Evolutionary conservation across 148 eudicot species (phyloP).

Genomic region (Rhododendron vialii): DNA sequence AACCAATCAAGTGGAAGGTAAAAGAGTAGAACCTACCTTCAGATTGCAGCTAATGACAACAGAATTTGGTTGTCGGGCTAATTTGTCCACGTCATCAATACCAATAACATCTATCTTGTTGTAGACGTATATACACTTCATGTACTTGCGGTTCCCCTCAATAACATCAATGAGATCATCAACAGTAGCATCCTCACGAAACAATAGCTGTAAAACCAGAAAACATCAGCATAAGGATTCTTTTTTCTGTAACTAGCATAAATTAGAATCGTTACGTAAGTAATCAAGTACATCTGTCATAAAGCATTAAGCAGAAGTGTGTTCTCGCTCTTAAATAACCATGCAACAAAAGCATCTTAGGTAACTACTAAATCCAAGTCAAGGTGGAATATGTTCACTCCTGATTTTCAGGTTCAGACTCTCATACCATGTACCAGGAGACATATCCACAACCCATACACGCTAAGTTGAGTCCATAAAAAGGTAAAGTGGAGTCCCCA

Average conservation of each 20-base stretch:
- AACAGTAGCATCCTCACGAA: slow-evolving; percentile 99
- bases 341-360: background rate
- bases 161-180: slow-evolving; percentile 98
- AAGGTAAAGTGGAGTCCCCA: background rate
- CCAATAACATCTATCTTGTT: slow-evolving; percentile 99
- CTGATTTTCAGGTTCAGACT: background rate
- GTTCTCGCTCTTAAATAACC: background rate
- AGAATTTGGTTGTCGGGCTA: slow-evolving; percentile 90
- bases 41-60: slow-evolving; percentile 96
- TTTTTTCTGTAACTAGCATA: background rate
- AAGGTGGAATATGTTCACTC: background rate
- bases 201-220: slow-evolving; percentile 57
- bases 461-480: background rate
- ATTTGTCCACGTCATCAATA: slow-evolving; percentile 96
- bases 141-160: slow-evolving; percentile 99
- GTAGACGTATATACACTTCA: slow-evolving; percentile 94
- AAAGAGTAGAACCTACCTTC: slow-evolving; percentile 38
- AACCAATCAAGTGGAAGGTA: background rate
- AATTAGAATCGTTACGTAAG: background rate
- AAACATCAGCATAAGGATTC: background rate
- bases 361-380: background rate
- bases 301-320: background rate
- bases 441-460: background rate
- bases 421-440: background rate
- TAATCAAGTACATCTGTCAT: background rate